Evolutionary conservation across 345 rosid genomes (phyloP), one percentile per base, ranked within the genome.

Genomic region (Moricandia arvensis): DNA sequence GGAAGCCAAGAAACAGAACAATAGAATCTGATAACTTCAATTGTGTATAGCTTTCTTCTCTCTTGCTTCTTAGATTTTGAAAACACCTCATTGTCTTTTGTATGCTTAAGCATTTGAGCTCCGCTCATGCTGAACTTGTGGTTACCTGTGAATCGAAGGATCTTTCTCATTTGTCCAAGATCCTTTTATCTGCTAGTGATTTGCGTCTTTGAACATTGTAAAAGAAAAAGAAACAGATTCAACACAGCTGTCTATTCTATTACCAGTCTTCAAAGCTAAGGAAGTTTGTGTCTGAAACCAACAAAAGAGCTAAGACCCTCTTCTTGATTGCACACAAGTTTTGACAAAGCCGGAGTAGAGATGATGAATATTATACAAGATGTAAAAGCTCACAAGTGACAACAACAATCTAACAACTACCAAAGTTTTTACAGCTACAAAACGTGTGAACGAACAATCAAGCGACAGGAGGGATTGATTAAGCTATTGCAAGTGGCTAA

Each of bases 1-100:
- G 86, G 96, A 88, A 79, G 81, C 82, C 78, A 85, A 85, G 75
- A 83, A 83, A 72, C 85, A 83, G 3, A 30, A 21, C 24, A 21
- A 21, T 2, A 21, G 24, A 21, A 21, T 0, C 24, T 21, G 24
- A 21, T 0, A 21, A 21, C 24, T 21, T 21, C 24, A 21, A 21
- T 17, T 45, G 24, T 21, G 24, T 21, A 21, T 21, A 21, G 24
- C 1, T 21, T 21, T 21, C 24, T 21, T 21, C 24, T 21, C 24
- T 21, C 24, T 21, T 21, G 31, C 76, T 71, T 29, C 27, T 72
- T 78, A 64, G 72, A 77, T 77, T 71, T 38, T 58, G 63, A 75
- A 63, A 81, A 74, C 31, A 53, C 31, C 41, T 75, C 38, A 67
- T 64, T 81, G 64, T 67, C 81, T 78, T 77, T 85, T 78, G 51